Base-by-base conservation (phyloP, 169 alveolate species). In the Blepharisma undulans region DNA sequence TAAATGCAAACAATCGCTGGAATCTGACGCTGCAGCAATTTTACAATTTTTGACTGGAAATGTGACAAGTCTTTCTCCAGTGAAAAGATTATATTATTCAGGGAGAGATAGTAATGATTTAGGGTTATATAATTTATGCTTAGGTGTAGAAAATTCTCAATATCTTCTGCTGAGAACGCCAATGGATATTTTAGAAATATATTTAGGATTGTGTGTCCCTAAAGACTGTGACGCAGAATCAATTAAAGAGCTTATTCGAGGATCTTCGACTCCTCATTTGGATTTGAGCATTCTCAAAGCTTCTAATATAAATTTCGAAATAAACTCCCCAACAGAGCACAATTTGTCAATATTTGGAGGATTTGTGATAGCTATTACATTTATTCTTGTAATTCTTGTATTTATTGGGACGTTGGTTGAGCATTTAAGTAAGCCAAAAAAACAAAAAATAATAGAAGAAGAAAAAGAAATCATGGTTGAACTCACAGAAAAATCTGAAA, bases 21-120 rank as follows among this genome's bases (percentile, higher is more conserved):
- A 74, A 74, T 22, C 80, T 2, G 80, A 74, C 16, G 80, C 80
- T 74, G 80, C 33, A 29, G 80, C 29, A 25, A 25, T 74, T 74
- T 1, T 74, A 14, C 48, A 74, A 18, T 74, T 74, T 25, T 22
- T 74, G 33, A 74, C 80, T 74, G 80, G 80, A 74, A 29, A 74
- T 29, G 2, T 74, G 3, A 74, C 29, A 8, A 29, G 33, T 25
- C 8, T 25, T 29, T 25, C 76, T 36, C 30, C 89, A 48, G 89
- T 72, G 33, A 22, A 22, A 22, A 72, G 36, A 8, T 30, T 82
- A 18, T 21, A 22, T 19, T 86, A 71, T 36, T 22, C 84, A 21
- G 91, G 91, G 32, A 86, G 72, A 72, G 60, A 72, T 48, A 27
- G 61, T 14, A 86, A 86, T 32, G 91, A 86, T 48, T 34, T 86